Percentiles rank a stretch among this genome's conserved stretches.
phyloP scores from a whole-genome alignment of 1,284 basidiomycete species.

The Calocybe gambosa region DNA sequence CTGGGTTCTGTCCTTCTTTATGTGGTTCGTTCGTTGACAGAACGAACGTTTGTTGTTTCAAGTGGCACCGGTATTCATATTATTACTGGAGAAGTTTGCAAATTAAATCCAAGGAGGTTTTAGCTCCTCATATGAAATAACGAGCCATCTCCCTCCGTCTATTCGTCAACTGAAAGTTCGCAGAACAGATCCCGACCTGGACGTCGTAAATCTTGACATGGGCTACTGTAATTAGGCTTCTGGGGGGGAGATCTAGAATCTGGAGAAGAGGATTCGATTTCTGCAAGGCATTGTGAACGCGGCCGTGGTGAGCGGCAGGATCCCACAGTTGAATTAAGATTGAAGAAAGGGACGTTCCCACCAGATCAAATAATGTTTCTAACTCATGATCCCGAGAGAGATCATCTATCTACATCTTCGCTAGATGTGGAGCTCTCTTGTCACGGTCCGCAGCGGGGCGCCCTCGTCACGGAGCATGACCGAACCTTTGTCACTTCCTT shows the following conservation, averaged over 20 bases:
- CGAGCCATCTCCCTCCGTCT: no score
- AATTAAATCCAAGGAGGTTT: no score
- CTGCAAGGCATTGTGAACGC: no score
- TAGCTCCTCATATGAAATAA: no score
- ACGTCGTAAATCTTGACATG: background rate
- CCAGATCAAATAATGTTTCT: background rate
- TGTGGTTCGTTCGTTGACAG: background rate
- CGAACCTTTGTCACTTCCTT: no score
- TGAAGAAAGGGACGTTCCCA: background rate
- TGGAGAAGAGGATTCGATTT: background rate
- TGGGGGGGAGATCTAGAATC: background rate
- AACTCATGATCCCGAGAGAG: background rate
- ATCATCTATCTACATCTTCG: background rate
- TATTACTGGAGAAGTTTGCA: background rate
- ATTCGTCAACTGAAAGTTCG: no score
- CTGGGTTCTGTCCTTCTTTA: constrained; percentile 7
- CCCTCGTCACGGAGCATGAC: no score
- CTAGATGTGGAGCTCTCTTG: background rate
- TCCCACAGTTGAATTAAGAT: constrained; percentile 1
- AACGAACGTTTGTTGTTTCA: background rate
- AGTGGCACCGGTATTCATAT: background rate
- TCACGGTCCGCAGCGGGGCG: background rate
- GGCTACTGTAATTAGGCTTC: constrained; percentile 2
- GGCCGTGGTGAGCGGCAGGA: background rate
- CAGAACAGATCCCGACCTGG: background rate